Evolutionary conservation across 352 stramenopile species (phyloP), one percentile per base, ranked within the genome.

Genomic region (Globisporangium yorkense): DNA sequence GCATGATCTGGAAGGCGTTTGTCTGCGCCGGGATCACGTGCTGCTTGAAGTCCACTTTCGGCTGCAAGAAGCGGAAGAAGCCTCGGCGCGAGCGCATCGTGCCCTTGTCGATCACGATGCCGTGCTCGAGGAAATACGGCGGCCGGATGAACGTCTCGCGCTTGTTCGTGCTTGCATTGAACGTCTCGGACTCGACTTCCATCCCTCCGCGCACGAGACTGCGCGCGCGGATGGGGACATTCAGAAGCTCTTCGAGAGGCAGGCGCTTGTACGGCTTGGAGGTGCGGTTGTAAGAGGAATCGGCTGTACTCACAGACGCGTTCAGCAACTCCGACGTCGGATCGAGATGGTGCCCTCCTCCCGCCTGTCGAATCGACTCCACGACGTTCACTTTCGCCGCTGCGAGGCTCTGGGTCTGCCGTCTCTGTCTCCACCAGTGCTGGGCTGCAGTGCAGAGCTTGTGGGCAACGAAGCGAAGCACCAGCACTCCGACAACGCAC

Each of bases 221-320:
- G 24, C 65, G 67, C 20, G 74, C 66, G 37, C 76, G 76, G 39
- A 84, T 82, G 2, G 74, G 70, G 5, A 71, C 45, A 54, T 80
- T 70, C 27, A 84, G 55, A 16, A 82, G 62, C 57, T 80, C 67
- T 61, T 87, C 76, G 2, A 84, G 43, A 8, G 74, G 66, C 21
- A 87, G 59, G 0, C 74, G 67, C 9, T 61, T 63, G 62, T 87
- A 87, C 27, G 69, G 60, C 10, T 66, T 59, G 24, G 52, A 31
- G 6, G 45, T 64, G 56, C 6, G 41, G 41, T 12, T 41, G 57
- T 6, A 5, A 20, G 0, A 10, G 18, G 5, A 12, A 18, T 15
- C 9, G 12, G 12, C 2, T 41, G 35, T 13, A 15, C 35, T 41
- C 12, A 9, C 9, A 41, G 3, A 9, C 31, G 8, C 35, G 10